Conservation (phyloP, 139 green algal species). For the Penium margaritaceum region DNA sequence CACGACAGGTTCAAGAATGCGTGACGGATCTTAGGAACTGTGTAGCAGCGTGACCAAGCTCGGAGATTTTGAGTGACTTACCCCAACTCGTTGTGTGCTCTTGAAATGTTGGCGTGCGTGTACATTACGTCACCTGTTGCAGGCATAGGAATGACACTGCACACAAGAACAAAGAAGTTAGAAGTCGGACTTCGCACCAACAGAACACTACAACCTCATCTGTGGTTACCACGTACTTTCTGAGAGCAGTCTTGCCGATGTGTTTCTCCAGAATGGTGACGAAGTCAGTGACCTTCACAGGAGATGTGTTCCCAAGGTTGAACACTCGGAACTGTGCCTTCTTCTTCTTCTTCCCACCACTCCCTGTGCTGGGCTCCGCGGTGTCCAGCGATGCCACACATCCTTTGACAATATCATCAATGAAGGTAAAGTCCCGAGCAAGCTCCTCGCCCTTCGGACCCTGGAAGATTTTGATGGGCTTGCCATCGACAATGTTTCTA, state of each 20-base stretch:
- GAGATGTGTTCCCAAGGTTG: conserved; percentile 72
- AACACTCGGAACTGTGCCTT: conserved; percentile 53
- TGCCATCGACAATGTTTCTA: conserved; percentile 50
- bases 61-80: conserved; percentile 36
- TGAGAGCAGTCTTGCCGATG: conserved; percentile 51
- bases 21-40: not conserved
- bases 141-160: conserved; percentile 56
- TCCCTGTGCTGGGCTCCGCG: conserved; percentile 34
- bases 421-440: conserved; percentile 71
- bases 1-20: not conserved
- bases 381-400: conserved; percentile 58
- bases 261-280: conserved; percentile 60
- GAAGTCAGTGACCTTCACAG: conserved; percentile 61
- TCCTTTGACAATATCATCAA: conserved; percentile 69
- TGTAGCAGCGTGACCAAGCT: not conserved
- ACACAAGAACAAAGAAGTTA: not conserved
- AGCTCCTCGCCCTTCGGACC: conserved; percentile 42
- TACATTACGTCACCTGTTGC: conserved; percentile 65
- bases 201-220: no score
- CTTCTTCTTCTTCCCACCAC: conserved; percentile 26
- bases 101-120: conserved; percentile 67
- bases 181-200: no score
- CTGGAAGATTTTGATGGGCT: conserved; percentile 65
- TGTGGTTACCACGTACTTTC: conserved; percentile 40
- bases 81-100: conserved; percentile 51